These are phyloP conservation scores for Chlamydomonas sp. DNA, from an alignment of 139 green algal genomes.

Conservation along the genomic window DNA sequence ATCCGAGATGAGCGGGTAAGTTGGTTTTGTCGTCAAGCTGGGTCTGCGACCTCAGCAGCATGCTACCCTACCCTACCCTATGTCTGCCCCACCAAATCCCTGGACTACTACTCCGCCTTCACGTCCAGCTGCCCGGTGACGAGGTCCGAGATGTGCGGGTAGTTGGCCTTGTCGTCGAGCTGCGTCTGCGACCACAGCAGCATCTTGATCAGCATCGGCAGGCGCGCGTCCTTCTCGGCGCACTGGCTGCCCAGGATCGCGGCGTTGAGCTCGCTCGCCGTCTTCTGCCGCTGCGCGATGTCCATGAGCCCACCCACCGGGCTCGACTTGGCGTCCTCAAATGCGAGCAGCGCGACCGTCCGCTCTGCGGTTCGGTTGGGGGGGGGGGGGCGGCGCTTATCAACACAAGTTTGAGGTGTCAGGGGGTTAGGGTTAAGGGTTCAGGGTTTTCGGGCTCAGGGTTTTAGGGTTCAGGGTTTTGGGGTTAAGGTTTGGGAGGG, in stretches of 20 bases:
- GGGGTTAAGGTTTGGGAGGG: no score
- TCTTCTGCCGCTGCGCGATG: conserved; percentile 80
- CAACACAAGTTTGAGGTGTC: no score
- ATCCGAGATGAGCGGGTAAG: conserved; percentile 68
- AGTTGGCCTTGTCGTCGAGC: conserved; percentile 62
- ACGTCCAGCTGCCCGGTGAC: conserved; percentile 33
- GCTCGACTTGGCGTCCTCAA: conserved; percentile 63
- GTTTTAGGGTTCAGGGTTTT: no score
- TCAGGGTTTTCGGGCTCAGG: no score
- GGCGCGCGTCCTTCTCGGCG: conserved; percentile 67
- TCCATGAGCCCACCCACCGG: conserved; percentile 85
- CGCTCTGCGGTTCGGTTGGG: conserved; percentile 51
- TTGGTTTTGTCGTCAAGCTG: conserved; percentile 61
- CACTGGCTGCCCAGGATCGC: conserved; percentile 73
- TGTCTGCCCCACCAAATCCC: conserved; percentile 3
- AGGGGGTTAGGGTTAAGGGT: no score
- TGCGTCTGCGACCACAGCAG: conserved; percentile 58
- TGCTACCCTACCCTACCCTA: background rate
- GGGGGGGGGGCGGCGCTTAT: no score
- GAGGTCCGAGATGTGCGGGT: conserved; percentile 69
- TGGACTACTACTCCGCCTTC: background rate
- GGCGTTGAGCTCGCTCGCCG: conserved; percentile 87
- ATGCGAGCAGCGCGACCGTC: conserved; percentile 90
- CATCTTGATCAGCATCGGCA: conserved; percentile 76
- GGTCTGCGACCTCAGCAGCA: conserved; percentile 60